Evolutionary conservation across 768 basidiomycete species (phyloP), one percentile per base, ranked within the genome.

Genomic region (Phylloporus sp.): DNA sequence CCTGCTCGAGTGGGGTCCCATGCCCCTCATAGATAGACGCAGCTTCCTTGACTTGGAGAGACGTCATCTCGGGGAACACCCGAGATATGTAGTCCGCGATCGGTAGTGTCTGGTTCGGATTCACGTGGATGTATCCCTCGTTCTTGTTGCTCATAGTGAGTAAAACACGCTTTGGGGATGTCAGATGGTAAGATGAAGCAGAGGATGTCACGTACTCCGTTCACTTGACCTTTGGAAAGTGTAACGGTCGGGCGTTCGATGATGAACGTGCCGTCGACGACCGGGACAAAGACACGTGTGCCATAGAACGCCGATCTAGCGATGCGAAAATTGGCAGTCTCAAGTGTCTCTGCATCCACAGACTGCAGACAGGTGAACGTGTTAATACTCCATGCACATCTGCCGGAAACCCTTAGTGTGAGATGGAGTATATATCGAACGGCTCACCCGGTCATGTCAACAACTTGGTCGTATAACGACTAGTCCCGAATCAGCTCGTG

Each of bases 211-310:
- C 73, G 12, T 56, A 80, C 77, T 15, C 72, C 73, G 40, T 80
- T 80, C 40, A 76, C 44, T 52, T 65, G 68, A 16, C 73, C 68
- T 39, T 66, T 62, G 9, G 59, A 56, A 18, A 80, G 49, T 3
- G 73, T 64, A 41, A 69, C 51, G 0, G 68, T 74, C 6, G 78
- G 76, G 12, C 75, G 63, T 42, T 75, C 72, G 1, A 68, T 62
- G 40, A 80, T 77, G 53, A 78, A 75, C 0, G 59, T 67, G 5
- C 76, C 79, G 56, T 80, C 79, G 2, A 80, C 70, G 20, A 80
- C 78, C 0, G 78, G 78, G 11, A 70, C 66, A 34, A 75, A 76
- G 8, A 62, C 55, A 31, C 64, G 75, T 2, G 72, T 73, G 1
- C 74, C 77, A 47, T 54, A 75, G 60, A 78, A 75, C 8, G 58